These are phyloP conservation scores for Trichothecium roseum DNA, from an alignment of 2,329 filamentous ascomycete species.

Conservation along the genomic window DNA sequence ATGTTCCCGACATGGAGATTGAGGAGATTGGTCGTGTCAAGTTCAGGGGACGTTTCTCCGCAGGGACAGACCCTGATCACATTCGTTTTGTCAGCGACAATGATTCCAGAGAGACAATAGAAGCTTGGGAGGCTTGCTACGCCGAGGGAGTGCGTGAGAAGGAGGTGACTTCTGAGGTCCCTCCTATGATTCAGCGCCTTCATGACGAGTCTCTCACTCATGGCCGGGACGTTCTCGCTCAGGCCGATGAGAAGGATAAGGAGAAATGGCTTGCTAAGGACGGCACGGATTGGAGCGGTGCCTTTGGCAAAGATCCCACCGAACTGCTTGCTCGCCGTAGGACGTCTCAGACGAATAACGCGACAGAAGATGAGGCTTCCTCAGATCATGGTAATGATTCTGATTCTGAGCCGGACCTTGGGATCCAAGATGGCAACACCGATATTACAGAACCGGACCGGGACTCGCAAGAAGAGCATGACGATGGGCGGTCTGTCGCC, in stretches of 20 bases:
- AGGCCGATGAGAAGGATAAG: constrained; percentile 62
- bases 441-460: constrained; percentile 10
- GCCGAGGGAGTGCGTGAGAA: constrained; percentile 73
- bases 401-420: constrained; percentile 39
- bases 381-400: constrained; percentile 19
- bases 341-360: constrained; percentile 28
- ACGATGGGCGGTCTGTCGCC: constrained; percentile 25
- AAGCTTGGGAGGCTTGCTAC: constrained; percentile 87
- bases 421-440: constrained; percentile 43
- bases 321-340: constrained; percentile 27
- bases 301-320: constrained; percentile 70
- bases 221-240: constrained; percentile 69
- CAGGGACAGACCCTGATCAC: constrained; percentile 82
- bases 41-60: constrained; percentile 76
- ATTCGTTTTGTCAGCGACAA: constrained; percentile 77
- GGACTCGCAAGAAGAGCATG: constrained; percentile 13
- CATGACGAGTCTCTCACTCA: constrained; percentile 75
- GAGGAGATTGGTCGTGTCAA: constrained; percentile 71
- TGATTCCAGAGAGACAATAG: constrained; percentile 82
- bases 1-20: constrained; percentile 64
- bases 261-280: constrained; percentile 68
- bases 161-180: constrained; percentile 63
- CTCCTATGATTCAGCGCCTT: constrained; percentile 59
- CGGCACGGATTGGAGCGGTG: constrained; percentile 77
- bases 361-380: constrained; percentile 12